Percentiles rank a stretch among this genome's conserved stretches.
Conservation (phyloP, 805 yeast genomes). For the Suhomyces canberraensis region DNA sequence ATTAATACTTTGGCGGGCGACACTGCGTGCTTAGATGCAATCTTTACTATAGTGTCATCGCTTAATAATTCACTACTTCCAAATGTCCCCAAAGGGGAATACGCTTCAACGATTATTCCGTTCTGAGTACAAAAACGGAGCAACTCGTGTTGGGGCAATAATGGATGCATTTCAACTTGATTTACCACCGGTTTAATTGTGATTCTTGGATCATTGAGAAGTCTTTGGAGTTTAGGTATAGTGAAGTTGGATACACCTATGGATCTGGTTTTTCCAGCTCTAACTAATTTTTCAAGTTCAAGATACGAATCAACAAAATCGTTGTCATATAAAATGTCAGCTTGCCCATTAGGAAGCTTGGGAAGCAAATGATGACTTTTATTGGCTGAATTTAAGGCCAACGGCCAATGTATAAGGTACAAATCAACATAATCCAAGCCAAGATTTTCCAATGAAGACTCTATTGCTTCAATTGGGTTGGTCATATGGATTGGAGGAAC, state of each 20-base stretch:
- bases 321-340: constrained; percentile 27
- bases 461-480: constrained; percentile 51
- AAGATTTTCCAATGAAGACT: constrained; percentile 57
- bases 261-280: constrained; percentile 53
- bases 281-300: constrained; percentile 55
- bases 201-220: constrained; percentile 48
- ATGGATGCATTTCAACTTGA: constrained; percentile 78
- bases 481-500: constrained; percentile 56
- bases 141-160: constrained; percentile 61
- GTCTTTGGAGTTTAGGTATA: constrained; percentile 45
- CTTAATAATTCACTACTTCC: constrained; percentile 52
- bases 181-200: constrained; percentile 62
- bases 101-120: constrained; percentile 64
- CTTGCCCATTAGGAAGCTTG: constrained; percentile 71
- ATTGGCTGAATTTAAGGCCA: constrained; percentile 45
- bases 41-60: constrained; percentile 41
- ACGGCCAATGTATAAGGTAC: constrained; percentile 83
- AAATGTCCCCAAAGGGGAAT: constrained; percentile 70
- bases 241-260: constrained; percentile 80
- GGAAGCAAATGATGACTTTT: no score
- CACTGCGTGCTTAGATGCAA: constrained; percentile 43
- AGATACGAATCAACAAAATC: constrained; percentile 54
- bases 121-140: constrained; percentile 49
- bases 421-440: constrained; percentile 76
- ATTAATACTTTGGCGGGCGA: constrained; percentile 51